A percentile compares a stretch with the other conserved stretches of the same genome.
These are phyloP conservation scores for Tremella yokohamensis DNA, from an alignment of 768 basidiomycete genomes.

Conservation along the genomic window DNA sequence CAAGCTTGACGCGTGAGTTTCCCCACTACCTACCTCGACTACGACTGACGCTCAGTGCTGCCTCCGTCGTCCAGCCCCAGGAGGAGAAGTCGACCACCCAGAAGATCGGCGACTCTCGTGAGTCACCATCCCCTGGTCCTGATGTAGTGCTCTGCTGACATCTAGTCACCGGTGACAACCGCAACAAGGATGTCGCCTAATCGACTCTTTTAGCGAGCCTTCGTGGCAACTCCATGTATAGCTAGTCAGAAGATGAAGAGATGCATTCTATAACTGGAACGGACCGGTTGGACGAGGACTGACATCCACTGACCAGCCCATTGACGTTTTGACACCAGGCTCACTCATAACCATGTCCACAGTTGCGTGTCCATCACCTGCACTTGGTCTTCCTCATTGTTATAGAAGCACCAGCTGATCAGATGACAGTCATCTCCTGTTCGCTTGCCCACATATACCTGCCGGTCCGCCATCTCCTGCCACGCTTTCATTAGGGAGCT, in stretches of 20 bases:
- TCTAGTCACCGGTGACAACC: constrained; percentile 38
- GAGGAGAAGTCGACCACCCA: constrained; percentile 46
- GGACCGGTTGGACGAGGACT: too few species aligned
- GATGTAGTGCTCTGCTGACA: not conserved
- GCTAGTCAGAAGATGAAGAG: too few species aligned
- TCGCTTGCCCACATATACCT: constrained; percentile 12
- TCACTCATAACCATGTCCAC: constrained; percentile 1
- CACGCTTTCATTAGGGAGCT: constrained; percentile 16
- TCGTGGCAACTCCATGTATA: too few species aligned
- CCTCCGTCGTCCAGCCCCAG: constrained; percentile 42
- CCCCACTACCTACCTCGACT: not conserved
- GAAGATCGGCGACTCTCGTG: constrained; percentile 40
- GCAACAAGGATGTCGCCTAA: constrained; percentile 29
- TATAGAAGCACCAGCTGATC: constrained; percentile 15
- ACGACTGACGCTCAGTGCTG: constrained; percentile 16
- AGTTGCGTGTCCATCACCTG: constrained; percentile 1
- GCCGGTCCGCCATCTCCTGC: constrained; percentile 6
- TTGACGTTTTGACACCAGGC: not conserved
- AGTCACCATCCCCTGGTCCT: constrained; percentile 4
- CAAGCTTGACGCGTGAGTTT: constrained; percentile 34
- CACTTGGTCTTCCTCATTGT: not conserved
- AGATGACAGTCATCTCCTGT: constrained; percentile 30
- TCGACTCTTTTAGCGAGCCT: not conserved
- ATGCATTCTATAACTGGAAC: too few species aligned
- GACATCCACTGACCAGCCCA: not conserved